These are phyloP conservation scores for Schizonepeta tenuifolia DNA, from an alignment of 257 asterid genomes.

Conservation along the genomic window DNA sequence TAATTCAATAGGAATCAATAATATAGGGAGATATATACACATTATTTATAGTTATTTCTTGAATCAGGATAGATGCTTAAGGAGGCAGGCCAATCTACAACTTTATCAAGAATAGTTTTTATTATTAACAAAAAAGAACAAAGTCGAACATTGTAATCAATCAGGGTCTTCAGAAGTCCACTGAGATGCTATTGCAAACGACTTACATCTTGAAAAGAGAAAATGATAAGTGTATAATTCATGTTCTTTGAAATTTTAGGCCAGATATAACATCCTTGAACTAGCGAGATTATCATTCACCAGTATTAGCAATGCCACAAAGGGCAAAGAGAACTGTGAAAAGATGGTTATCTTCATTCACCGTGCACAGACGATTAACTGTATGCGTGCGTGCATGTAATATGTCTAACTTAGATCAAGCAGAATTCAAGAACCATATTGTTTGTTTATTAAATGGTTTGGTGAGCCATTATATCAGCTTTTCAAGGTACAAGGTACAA, in stretches of 20 bases:
- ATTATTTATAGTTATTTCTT: too few species aligned
- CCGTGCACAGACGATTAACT: not conserved
- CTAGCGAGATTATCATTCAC: slow-evolving; percentile 1
- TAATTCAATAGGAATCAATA: too few species aligned
- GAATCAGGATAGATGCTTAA: too few species aligned
- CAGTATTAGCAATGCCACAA: not conserved
- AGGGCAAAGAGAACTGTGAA: not conserved
- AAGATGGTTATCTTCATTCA: not conserved
- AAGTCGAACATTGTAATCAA: too few species aligned
- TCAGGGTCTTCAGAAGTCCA: too few species aligned
- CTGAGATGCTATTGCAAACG: too few species aligned
- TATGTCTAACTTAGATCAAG: not conserved
- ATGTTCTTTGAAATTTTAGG: not conserved
- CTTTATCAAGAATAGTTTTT: too few species aligned
- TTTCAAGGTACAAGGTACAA: slow-evolving; percentile 7
- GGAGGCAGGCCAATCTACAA: too few species aligned
- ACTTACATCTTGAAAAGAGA: not conserved
- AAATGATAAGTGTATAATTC: not conserved
- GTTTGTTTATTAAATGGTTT: not conserved
- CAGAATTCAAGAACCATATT: not conserved
- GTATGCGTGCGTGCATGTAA: not conserved
- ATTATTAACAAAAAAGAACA: too few species aligned
- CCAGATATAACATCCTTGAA: not conserved
- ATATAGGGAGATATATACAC: too few species aligned
- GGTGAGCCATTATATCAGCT: not conserved